Evolutionary conservation across 306 rosid genomes (phyloP), one percentile per base, ranked within the genome.

Genomic region (Clitoria ternatea): DNA sequence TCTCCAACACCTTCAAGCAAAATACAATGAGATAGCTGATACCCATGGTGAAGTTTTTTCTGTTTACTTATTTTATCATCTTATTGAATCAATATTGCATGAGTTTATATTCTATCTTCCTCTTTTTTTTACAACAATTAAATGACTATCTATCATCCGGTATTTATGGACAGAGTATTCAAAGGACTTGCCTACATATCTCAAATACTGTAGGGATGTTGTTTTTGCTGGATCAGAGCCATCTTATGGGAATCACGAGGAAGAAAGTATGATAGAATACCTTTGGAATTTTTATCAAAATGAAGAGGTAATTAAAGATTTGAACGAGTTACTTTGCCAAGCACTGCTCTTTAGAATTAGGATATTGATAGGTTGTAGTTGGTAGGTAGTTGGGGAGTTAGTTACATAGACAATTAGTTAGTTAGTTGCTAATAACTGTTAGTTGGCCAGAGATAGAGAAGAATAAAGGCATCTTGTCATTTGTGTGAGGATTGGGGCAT

Each of bases 181-280:
- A 8, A 87, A 90, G 76, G 94, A 90, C 87, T 77, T 93, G 35
- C 69, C 87, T 12, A 64, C 90, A 6, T 93, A 90, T 87, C 96
- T 93, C 64, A 86, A 80, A 61, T 85, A 80, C 83, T 93, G 92
- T 66, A 88, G 81, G 84, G 92, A 90, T 81, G 84, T 79, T 50
- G 89, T 78, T 53, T 93, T 89, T 84, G 85, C 92, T 78, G 93
- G 97, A 73, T 80, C 77, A 75, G 92, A 89, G 72, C 40, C 87
- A 6, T 70, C 86, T 2, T 75, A 70, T 33, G 95, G 84, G 84
- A 83, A 88, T 82, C 72, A 77, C 2, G 96, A 80, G 63, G 97
- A 92, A 76, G 76, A 80, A 72, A 80, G 52, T 47, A 44, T 86
- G 75, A 82, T 88, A 14, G 83, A 88, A 48, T 36, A 45, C 33